Evolutionary conservation across 345 rosid genomes (phyloP).

Genomic region (Gossypium herbaceum): DNA sequence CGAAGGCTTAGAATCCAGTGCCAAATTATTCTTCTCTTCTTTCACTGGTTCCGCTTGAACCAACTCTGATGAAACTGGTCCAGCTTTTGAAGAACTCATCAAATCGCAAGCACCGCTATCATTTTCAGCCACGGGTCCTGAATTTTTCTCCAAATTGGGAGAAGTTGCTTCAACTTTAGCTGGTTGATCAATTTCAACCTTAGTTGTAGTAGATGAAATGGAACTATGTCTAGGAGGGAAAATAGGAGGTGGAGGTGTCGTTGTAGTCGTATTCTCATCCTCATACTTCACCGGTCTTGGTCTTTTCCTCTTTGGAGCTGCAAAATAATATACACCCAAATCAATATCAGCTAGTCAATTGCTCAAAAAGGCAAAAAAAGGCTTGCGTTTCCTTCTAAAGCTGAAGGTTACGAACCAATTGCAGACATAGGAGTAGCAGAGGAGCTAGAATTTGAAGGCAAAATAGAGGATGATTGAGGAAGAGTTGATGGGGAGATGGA

Average conservation of each 20-base stretch:
- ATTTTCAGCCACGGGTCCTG: slow-evolving; percentile 39
- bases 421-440: slow-evolving; percentile 50
- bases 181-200: slow-evolving; percentile 52
- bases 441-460: slow-evolving; percentile 54
- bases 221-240: slow-evolving; percentile 41
- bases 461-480: slow-evolving; percentile 49
- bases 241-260: slow-evolving; percentile 17
- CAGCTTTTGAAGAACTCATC: slow-evolving; percentile 15
- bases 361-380: not conserved
- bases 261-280: slow-evolving; percentile 46
- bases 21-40: slow-evolving; percentile 22
- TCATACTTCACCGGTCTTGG: slow-evolving; percentile 81
- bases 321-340: slow-evolving; percentile 6
- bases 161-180: slow-evolving; percentile 40
- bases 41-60: slow-evolving; percentile 14
- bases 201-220: slow-evolving; percentile 42
- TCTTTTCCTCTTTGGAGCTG: slow-evolving; percentile 93
- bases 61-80: not conserved
- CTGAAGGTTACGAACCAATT: slow-evolving; percentile 46
- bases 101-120: slow-evolving; percentile 22
- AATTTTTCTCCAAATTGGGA: slow-evolving; percentile 38
- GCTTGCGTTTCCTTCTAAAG: not conserved
- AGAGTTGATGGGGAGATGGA: slow-evolving; percentile 48
- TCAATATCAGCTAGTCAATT: not conserved
- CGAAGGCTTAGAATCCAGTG: slow-evolving; percentile 38